Evolutionary conservation across 495 filamentous ascomycete species (phyloP).

Genomic region (Aspergillus ellipticus): DNA sequence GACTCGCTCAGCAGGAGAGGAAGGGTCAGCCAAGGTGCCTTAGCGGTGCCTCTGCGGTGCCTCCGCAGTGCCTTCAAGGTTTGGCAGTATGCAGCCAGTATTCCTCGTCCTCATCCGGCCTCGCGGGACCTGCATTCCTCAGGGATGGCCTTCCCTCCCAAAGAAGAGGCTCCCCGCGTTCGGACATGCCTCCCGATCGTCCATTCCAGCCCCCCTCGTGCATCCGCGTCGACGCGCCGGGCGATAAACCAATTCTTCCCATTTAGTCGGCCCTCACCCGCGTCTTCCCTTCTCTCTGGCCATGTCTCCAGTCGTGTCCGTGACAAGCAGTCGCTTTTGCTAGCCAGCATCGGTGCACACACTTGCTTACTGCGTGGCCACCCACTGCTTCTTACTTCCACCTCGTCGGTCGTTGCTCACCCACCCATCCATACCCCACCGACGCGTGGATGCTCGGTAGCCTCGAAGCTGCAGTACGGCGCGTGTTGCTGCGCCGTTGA

Average conservation of each 20-base stretch:
- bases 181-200: conserved; percentile 9
- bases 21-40: background rate
- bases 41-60: no score
- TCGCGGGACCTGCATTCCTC: background rate
- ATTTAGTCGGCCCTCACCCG: conserved; percentile 5
- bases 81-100: no score
- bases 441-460: conserved; percentile 1
- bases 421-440: background rate
- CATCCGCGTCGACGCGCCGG: conserved; percentile 19
- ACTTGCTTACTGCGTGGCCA: background rate
- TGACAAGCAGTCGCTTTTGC: background rate
- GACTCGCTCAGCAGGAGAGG: background rate
- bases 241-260: conserved; percentile 1
- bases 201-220: conserved; percentile 16
- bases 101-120: no score
- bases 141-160: background rate
- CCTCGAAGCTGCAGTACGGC: conserved; percentile 14
- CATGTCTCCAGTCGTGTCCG: background rate
- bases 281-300: background rate
- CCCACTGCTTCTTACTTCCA: background rate
- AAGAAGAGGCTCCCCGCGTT: background rate
- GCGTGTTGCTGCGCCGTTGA: background rate
- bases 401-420: background rate
- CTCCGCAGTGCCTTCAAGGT: no score
- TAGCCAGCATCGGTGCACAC: no score